Percentiles rank a stretch among this genome's conserved stretches.
Conservation (phyloP, 345 rosid genomes). For the Arabis alpina region DNA sequence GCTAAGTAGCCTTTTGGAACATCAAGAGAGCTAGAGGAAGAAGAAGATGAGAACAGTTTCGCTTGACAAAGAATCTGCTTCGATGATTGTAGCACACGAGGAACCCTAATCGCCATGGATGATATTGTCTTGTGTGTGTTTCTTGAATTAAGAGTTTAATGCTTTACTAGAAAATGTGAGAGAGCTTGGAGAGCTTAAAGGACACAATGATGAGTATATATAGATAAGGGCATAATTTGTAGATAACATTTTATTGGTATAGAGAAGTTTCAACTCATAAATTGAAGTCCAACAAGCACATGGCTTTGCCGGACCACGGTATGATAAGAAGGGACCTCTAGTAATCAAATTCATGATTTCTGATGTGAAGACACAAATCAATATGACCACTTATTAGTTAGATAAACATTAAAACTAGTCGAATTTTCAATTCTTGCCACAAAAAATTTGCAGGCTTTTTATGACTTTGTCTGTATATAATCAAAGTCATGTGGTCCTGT, state of each 20-base stretch:
- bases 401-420: slow-evolving; percentile 35
- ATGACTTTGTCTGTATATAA: slow-evolving; percentile 29
- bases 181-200: slow-evolving; percentile 25
- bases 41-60: slow-evolving; percentile 30
- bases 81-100: slow-evolving; percentile 39
- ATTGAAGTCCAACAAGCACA: slow-evolving; percentile 36
- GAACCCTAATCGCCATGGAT: slow-evolving; percentile 40
- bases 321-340: slow-evolving; percentile 35
- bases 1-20: slow-evolving; percentile 55
- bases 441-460: slow-evolving; percentile 34
- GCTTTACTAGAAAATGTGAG: slow-evolving; percentile 13
- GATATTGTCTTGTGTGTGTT: slow-evolving; percentile 23
- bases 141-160: slow-evolving; percentile 20
- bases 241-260: slow-evolving; percentile 29
- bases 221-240: slow-evolving; percentile 25
- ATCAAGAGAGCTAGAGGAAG: slow-evolving; percentile 33
- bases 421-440: slow-evolving; percentile 41
- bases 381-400: slow-evolving; percentile 41
- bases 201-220: slow-evolving; percentile 32
- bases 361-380: slow-evolving; percentile 33
- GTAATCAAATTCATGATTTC: slow-evolving; percentile 22
- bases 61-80: slow-evolving; percentile 43
- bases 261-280: slow-evolving; percentile 27
- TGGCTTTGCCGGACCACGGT: slow-evolving; percentile 48
- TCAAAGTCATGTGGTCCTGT: slow-evolving; percentile 42